Base-by-base conservation (phyloP, 768 basidiomycete species). In the Candolleomyces efflorescens region DNA sequence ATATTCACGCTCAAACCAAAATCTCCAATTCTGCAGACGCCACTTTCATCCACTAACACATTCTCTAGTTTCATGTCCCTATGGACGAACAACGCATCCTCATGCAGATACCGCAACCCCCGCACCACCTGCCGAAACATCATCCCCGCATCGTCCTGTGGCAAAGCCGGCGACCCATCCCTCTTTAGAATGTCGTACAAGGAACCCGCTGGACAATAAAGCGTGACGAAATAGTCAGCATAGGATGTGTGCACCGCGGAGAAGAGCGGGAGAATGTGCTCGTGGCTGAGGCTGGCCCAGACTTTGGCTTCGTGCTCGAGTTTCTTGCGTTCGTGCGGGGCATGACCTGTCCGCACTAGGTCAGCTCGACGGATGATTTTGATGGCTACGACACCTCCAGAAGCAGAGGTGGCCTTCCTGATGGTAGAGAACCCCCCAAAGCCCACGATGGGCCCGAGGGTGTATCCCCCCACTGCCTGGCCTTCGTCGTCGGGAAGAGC, bases 11-110 rank as follows among this genome's bases (percentile, higher is more conserved):
- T 79, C 76, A 94, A 82, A 50, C 92, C 92, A 73, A 95, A 94
- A 73, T 95, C 93, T 45, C 78, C 77, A 32, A 96, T 87, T 67
- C 85, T 84, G 76, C 92, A 94, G n/a, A 86, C 80, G 55, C 91
- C 89, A 77, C 83, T 85, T 68, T 92, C 89, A 69, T 95, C 92
- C 54, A 95, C 86, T 44, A 98, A 83, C 50, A 98, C 85, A 75
- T 99, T 99, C 74, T 98, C 97, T 59, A 97, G 83, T 76, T 99
- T 99, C 70, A 99, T 77, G 73, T 99, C 97, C 64, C 94, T 83
- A 75, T 99, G 96, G 54, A 95, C 89, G 63, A 89, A 83, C 7
- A 80, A 73, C 24, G 85, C 87, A 43, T 82, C 81, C 58, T 87
- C 83, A 69, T 96, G 93, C 67, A 96, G 71, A 73, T 94, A 94